Conservation (phyloP, 1,284 basidiomycete species). For the Xerocomus amazonicus region DNA sequence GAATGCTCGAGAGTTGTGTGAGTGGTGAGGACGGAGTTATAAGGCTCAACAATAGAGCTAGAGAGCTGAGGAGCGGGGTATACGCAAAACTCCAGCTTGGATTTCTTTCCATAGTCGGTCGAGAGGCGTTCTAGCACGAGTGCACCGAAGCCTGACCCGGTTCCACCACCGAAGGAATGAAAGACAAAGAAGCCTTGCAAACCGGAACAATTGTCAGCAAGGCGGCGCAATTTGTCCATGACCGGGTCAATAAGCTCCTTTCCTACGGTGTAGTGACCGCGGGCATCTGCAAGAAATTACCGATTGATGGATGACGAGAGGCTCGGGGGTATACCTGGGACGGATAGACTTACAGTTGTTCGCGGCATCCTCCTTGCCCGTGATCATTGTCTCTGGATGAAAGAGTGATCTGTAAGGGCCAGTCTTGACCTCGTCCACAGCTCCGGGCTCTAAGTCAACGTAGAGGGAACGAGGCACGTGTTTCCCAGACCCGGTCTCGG, state of each 20-base stretch:
- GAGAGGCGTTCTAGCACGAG: constrained; percentile 95
- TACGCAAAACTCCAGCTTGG: constrained; percentile 98
- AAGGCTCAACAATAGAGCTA: constrained; percentile 97
- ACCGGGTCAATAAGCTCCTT: constrained; percentile 93
- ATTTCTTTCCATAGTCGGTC: constrained; percentile 98
- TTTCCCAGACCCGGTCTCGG: constrained; percentile 89
- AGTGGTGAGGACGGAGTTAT: constrained; percentile 98
- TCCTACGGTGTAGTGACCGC: constrained; percentile 97
- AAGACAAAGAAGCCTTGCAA: constrained; percentile 99
- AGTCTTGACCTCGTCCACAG: constrained; percentile 93
- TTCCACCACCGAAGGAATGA: constrained; percentile 99
- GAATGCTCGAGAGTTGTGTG: constrained; percentile 99
- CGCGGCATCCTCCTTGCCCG: constrained; percentile 98
- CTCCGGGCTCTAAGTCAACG: constrained; percentile 95
- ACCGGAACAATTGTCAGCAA: constrained; percentile 97
- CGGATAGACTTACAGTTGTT: constrained; percentile 82
- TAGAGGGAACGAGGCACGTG: constrained; percentile 98
- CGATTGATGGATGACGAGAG: constrained; percentile 13
- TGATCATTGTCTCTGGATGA: constrained; percentile 99
- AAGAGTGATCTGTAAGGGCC: constrained; percentile 94
- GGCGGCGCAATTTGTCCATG: constrained; percentile 93
- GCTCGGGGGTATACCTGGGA: constrained; percentile 10
- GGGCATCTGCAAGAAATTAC: constrained; percentile 68
- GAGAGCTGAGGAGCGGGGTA: constrained; percentile 95
- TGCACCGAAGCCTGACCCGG: constrained; percentile 98